Evolutionary conservation across 345 rosid genomes (phyloP), one percentile per base, ranked within the genome.

Genomic region (Chamaenerion angustifolium): DNA sequence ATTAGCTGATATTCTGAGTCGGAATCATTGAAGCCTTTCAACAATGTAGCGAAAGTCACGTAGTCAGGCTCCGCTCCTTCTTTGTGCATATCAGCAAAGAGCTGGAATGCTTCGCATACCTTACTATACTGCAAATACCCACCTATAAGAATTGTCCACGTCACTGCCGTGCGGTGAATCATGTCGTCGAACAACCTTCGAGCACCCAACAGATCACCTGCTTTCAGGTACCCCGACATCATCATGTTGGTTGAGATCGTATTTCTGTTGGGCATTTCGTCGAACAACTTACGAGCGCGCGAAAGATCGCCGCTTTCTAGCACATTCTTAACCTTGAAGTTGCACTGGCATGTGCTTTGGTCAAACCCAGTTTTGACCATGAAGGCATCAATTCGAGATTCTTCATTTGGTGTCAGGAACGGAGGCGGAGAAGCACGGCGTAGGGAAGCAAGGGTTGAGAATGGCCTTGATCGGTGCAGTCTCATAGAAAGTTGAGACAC

Each of bases 131-230:
- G 67, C 7, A 72, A 57, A 65, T 81, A 83, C 43, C 81, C 89
- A 7, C 86, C 92, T 57, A 86, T 76, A 72, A 90, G 57, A 56
- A 83, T 77, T n/a, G 98, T 90, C 94, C 95, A 86, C 0, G 92
- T 68, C 4, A 86, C 92, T 11, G 64, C 81, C 15, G 74, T 81
- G 63, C 77, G 81, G 25, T 76, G 64, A 13, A 48, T 19, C 81
- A 71, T 77, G 47, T 52, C 10, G 51, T 81, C 80, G 49, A 86
- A 83, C 25, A 90, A 53, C 49, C 56, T 60, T 37, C 76, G 73
- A 12, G 95, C 95, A 12, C 23, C 56, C 5, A 67, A 50, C 23
- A 83, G 64, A 53, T 83, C 60, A 7, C 82, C 82, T 0, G 66
- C 48, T 52, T 78, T 78, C 6, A 81, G 70, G 47, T 79, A 79